These are phyloP conservation scores for Phytopythium helicoides DNA, from an alignment of 352 stramenopile species.

Conservation along the genomic window DNA sequence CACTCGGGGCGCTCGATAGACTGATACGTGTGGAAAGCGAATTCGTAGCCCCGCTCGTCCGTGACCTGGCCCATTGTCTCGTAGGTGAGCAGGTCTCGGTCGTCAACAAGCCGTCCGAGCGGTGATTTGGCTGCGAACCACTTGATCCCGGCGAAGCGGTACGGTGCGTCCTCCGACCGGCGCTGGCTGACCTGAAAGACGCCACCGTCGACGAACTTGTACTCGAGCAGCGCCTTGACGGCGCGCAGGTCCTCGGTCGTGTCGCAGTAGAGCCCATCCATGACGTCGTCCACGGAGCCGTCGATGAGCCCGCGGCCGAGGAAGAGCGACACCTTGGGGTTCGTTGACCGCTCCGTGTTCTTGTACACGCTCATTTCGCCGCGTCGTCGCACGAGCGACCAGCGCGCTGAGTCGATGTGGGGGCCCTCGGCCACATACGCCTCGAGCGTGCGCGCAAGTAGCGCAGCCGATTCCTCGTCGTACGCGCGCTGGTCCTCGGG, in stretches of 20 bases:
- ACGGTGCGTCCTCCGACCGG: slow-evolving; percentile 20
- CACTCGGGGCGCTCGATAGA: slow-evolving; percentile 39
- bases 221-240: slow-evolving; percentile 30
- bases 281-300: slow-evolving; percentile 34
- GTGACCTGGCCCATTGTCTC: slow-evolving; percentile 32
- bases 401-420: slow-evolving; percentile 15
- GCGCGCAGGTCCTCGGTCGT: slow-evolving; percentile 27
- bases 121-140: slow-evolving; percentile 32
- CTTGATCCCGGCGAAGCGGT: slow-evolving; percentile 34
- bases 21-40: slow-evolving; percentile 34
- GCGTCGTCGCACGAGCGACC: slow-evolving; percentile 20
- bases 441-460: slow-evolving; percentile 21
- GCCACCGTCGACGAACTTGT: slow-evolving; percentile 30
- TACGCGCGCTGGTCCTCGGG: slow-evolving; percentile 28
- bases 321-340: slow-evolving; percentile 25
- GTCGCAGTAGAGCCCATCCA: slow-evolving; percentile 40
- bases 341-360: slow-evolving; percentile 23
- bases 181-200: slow-evolving; percentile 29
- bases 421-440: slow-evolving; percentile 19
- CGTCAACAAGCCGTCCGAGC: slow-evolving; percentile 14
- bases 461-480: slow-evolving; percentile 15
- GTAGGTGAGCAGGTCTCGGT: slow-evolving; percentile 39
- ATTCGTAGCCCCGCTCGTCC: slow-evolving; percentile 30
- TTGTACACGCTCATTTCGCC: slow-evolving; percentile 32
- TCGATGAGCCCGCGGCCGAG: slow-evolving; percentile 26